Percentiles rank a stretch among this genome's conserved stretches.
phyloP scores from a whole-genome alignment of 208 protist genomes.

The Dictyostelium gargantuum region DNA sequence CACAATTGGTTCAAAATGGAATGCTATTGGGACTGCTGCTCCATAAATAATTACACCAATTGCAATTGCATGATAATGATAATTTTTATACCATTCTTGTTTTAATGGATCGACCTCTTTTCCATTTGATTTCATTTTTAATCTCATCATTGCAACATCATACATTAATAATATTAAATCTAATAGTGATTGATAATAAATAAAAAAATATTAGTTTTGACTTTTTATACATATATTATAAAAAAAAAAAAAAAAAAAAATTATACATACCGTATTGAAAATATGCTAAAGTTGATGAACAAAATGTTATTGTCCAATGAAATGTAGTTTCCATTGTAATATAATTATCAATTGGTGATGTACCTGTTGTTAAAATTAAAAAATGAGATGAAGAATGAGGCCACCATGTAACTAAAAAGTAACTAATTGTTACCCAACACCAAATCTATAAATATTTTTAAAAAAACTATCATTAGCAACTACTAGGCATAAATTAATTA shows the following conservation, averaged over 20 bases:
- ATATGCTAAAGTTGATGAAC: not conserved
- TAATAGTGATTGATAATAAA: not conserved
- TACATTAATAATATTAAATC: constrained; percentile 29
- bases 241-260: no score
- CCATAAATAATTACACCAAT: not conserved
- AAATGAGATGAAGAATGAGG: constrained; percentile 16
- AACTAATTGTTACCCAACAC: not conserved
- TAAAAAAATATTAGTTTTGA: not conserved
- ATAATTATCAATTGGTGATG: not conserved
- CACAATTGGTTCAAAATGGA: not conserved
- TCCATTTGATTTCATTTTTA: not conserved
- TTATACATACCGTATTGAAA: constrained; percentile 20
- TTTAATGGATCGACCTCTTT: not conserved
- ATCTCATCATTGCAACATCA: constrained; percentile 23
- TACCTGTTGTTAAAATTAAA: not conserved
- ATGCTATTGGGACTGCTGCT: not conserved
- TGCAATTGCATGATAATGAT: not conserved
- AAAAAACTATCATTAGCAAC: no score
- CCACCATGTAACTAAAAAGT: constrained; percentile 24
- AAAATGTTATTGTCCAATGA: constrained; percentile 19
- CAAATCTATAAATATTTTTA: not conserved
- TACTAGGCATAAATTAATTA: no score
- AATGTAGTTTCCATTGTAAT: constrained; percentile 34
- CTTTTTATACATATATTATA: no score
- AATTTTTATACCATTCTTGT: not conserved